Base-by-base conservation (phyloP, 148 eudicot genomes). In the Vaccinium corymbosum region DNA sequence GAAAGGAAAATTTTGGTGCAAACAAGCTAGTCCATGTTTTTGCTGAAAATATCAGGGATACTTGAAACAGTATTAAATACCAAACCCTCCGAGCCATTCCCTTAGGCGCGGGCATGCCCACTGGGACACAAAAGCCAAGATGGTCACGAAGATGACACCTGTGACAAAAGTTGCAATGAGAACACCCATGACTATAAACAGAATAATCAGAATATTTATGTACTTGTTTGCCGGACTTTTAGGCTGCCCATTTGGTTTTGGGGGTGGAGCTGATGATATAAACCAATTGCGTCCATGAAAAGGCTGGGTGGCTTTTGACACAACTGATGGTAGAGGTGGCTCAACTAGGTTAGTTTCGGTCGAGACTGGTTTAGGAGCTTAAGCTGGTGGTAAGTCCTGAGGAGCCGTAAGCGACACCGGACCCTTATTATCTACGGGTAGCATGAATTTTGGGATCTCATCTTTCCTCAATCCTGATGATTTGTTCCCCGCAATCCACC, bases 351-450 rank as follows among this genome's bases (percentile, higher is more conserved):
- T 94, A 17, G 85, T 17, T 1, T 86, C 91, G 3, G 86, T 76
- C 64, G 95, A 92, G 70, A 91, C 82, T 1, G 94, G 95, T 61
- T 87, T 82, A 6, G 98, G 99, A 82, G 99, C 91, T 35, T 88
- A 85, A 35, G 98, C 95, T 55, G 97, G 98, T 38, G 98, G 95
- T 80, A 84, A 0, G 0, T 0, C 0, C 11, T 42, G 48, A 0
- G 89, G 84, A 51, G 1, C 38, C 62, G 90, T 79, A 46, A 86
- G 57, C 59, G 71, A 32, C 27, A 89, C 6, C 51, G 93, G 92
- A 71, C 88, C 79, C 27, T 91, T 93, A 7, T 93, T 90, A 49
- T 73, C 84, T 29, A 89, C 93, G 4, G 94, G 91, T 19, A 38
- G 25, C 97, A 94, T 94, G 89, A 90, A 97, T 5, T 16, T 2